A percentile compares a stretch with the other conserved stretches of the same genome.
Conservation (phyloP, 164 flowering plant species). For the Dillenia turbinata region DNA sequence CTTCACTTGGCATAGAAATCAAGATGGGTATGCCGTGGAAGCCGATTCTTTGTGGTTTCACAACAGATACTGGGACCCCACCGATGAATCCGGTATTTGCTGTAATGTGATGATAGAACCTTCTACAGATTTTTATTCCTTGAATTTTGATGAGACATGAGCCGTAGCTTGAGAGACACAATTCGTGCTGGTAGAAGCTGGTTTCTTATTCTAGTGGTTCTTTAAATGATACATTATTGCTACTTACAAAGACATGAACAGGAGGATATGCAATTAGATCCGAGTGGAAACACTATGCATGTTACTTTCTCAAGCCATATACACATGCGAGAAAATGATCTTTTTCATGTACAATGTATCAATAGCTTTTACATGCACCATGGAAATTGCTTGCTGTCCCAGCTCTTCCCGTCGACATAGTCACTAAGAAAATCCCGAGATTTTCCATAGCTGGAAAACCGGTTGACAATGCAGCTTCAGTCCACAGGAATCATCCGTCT, state of each 20-base stretch:
- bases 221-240: no score
- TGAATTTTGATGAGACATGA: no score
- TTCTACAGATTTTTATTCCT: no score
- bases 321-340: no score
- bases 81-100: constrained; percentile 6
- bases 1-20: constrained; percentile 74
- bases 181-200: no score
- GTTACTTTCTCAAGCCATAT: no score
- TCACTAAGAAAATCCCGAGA: constrained; percentile 3
- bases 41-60: constrained; percentile 64
- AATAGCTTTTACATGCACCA: constrained; percentile 15
- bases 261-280: no score
- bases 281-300: no score
- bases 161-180: no score
- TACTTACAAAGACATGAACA: no score
- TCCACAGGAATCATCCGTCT: constrained; percentile 45
- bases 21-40: constrained; percentile 58
- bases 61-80: constrained; percentile 49
- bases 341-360: no score
- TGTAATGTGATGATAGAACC: constrained; percentile 4
- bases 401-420: constrained; percentile 13
- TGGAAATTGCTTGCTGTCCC: constrained; percentile 24
- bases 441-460: constrained; percentile 24
- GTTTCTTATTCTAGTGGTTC: no score
- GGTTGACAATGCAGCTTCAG: constrained; percentile 32